Evolutionary conservation across 805 yeast species (phyloP), one percentile per base, ranked within the genome.

Genomic region (Sugiyamaella marilandica): DNA sequence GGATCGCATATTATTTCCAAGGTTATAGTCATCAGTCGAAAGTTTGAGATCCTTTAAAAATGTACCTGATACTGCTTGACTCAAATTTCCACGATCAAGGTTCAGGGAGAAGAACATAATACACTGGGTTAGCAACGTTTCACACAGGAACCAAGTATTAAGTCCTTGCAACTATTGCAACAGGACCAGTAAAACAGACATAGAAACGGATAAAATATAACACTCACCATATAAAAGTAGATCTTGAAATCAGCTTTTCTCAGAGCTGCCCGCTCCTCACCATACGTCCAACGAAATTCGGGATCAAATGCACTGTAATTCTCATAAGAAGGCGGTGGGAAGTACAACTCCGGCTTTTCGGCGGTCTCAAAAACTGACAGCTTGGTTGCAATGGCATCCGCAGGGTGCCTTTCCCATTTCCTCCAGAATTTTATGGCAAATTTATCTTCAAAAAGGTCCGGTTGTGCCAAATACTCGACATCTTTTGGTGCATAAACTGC

Each of bases 101-200:
- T 82, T 81, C 52, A 83, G 70, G 11, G 80, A 82, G 41, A 79
- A 68, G 62, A 82, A 82, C 80, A 82, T 74, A 52, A 82, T 58
- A 55, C 80, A 78, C 0, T 84, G 84, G 72, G 83, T 34, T 34
- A 34, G n/a, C 9, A 72, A 34, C 37, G 5, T 5, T 14, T 3
- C 9, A 4, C 37, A n/a, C 37, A 5, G n/a, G 5, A 13, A 34
- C 9, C 16, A 34, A 13, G 9, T 5, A 34, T n/a, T 5, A 34
- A n/a, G 8, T 34, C 16, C 3, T 14, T 34, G 37, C 3, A 24
- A 5, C 29, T 24, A 24, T 5, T 24, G 29, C 29, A 24, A 5
- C 29, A 24, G 7, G 7, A 7, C 29, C 29, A 24, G 29, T 5
- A 24, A 3, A 24, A 24, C 3, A 24, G 7, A 24, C 29, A 7